A percentile compares a stretch with the other conserved stretches of the same genome.
Conservation (phyloP, 164 flowering plant species). For the Platanus orientalis region DNA sequence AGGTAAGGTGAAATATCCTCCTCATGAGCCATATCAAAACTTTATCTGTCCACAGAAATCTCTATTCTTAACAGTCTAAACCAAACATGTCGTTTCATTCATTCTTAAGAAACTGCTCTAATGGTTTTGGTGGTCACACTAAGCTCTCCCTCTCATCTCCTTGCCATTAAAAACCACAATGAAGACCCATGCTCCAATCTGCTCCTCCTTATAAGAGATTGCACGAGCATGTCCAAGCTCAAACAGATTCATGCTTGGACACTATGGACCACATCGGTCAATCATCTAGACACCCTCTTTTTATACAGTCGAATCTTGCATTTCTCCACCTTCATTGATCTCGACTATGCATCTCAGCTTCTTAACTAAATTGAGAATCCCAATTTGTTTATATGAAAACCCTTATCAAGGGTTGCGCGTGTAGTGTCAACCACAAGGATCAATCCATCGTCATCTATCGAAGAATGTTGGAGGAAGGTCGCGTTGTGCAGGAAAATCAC, state of each 20-base stretch:
- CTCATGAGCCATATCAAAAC: too few species aligned
- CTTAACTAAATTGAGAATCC: constrained; percentile 37
- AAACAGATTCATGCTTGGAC: constrained; percentile 69
- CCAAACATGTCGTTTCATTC: too few species aligned
- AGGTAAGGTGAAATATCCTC: too few species aligned
- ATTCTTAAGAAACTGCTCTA: too few species aligned
- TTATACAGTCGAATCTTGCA: constrained; percentile 49
- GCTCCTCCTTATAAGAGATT: constrained; percentile 27
- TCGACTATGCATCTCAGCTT: constrained; percentile 42
- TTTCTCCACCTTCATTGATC: constrained; percentile 33
- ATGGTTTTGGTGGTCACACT: too few species aligned
- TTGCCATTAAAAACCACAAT: too few species aligned
- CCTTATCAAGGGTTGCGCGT: constrained; percentile 56
- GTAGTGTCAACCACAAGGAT: constrained; percentile 27
- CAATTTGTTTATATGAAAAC: constrained; percentile 70
- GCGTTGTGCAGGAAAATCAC: constrained; percentile 48
- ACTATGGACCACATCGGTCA: constrained; percentile 34
- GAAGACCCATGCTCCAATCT: too few species aligned
- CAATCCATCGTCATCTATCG: constrained; percentile 35
- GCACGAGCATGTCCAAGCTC: constrained; percentile 46
- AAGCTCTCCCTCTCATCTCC: too few species aligned
- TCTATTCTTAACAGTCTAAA: too few species aligned
- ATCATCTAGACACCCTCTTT: constrained; percentile 30
- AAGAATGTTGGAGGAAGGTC: constrained; percentile 33
- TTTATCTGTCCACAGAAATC: too few species aligned